A percentile compares a stretch with the other conserved stretches of the same genome.
Evolutionary conservation across 2,329 filamentous ascomycete species (phyloP).

Genomic region (Akanthomyces uredinophilus): DNA sequence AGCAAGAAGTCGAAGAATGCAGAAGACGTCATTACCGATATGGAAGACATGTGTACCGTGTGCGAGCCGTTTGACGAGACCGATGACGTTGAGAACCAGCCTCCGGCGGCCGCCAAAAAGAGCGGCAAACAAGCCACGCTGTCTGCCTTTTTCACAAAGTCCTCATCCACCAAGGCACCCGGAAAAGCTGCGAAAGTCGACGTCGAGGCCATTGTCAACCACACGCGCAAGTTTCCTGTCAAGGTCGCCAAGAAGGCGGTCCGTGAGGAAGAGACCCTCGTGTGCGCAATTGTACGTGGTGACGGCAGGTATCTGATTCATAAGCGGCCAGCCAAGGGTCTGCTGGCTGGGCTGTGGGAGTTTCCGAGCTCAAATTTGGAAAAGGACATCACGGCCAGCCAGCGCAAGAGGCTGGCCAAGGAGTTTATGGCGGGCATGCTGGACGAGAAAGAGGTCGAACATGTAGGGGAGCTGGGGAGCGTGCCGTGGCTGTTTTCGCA

Average conservation of each 20-base stretch:
- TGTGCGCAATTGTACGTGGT: slow-evolving; percentile 44
- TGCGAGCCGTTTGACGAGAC: slow-evolving; percentile 38
- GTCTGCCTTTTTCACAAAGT: slow-evolving; percentile 31
- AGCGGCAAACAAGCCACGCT: slow-evolving; percentile 27
- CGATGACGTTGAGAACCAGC: slow-evolving; percentile 8
- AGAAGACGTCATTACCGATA: slow-evolving; percentile 30
- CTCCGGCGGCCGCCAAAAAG: slow-evolving; percentile 13
- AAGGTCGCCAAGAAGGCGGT: slow-evolving; percentile 48
- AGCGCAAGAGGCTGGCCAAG: slow-evolving; percentile 33
- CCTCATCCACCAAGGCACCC: slow-evolving; percentile 3
- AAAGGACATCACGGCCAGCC: slow-evolving; percentile 20
- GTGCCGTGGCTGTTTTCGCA: slow-evolving; percentile 56
- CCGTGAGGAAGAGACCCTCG: slow-evolving; percentile 47
- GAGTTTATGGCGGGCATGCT: slow-evolving; percentile 29
- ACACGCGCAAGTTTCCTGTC: slow-evolving; percentile 48
- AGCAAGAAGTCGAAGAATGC: slow-evolving; percentile 18
- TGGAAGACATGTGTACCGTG: slow-evolving; percentile 46
- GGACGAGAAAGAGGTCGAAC: slow-evolving; percentile 21
- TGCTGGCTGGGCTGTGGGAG: slow-evolving; percentile 53
- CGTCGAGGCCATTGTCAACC: slow-evolving; percentile 34
- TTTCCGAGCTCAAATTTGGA: slow-evolving; percentile 43
- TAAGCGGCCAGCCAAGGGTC: slow-evolving; percentile 47
- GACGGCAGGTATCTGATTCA: slow-evolving; percentile 45
- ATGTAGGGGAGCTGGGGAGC: slow-evolving; percentile 41
- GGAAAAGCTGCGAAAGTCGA: slow-evolving; percentile 18